Evolutionary conservation across 805 yeast species (phyloP).

Genomic region (Candida sithepensis): DNA sequence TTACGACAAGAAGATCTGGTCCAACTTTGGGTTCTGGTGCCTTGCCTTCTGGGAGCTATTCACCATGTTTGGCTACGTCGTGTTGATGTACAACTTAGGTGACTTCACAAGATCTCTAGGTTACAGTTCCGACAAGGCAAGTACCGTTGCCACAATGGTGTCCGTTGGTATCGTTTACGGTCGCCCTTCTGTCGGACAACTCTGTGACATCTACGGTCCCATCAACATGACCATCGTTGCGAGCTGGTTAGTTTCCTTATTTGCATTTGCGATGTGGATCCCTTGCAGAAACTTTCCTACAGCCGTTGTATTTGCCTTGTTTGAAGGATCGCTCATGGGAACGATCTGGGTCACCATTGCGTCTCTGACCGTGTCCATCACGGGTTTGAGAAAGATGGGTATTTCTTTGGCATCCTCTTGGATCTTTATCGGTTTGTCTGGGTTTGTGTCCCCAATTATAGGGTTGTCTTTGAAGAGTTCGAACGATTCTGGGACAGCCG

Average conservation of each 20-base stretch:
- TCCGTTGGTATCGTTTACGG: conserved; percentile 54
- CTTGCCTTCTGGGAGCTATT: conserved; percentile 39
- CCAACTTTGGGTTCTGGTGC: conserved; percentile 33
- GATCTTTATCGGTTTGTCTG: conserved; percentile 47
- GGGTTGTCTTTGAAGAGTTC: conserved; percentile 47
- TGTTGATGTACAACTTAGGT: conserved; percentile 54
- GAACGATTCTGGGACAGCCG: conserved; percentile 25
- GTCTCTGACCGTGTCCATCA: conserved; percentile 47
- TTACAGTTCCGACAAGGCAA: conserved; percentile 49
- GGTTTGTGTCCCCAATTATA: conserved; percentile 57
- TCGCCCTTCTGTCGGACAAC: conserved; percentile 51
- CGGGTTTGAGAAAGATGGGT: conserved; percentile 51
- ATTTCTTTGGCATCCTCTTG: conserved; percentile 47
- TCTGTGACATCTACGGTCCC: conserved; percentile 51
- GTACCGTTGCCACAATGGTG: conserved; percentile 57
- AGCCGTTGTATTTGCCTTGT: conserved; percentile 46
- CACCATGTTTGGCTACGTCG: conserved; percentile 59
- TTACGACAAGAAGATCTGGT: conserved; percentile 40
- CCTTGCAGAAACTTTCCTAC: conserved; percentile 58
- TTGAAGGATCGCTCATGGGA: conserved; percentile 60
- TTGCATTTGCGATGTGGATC: conserved; percentile 50
- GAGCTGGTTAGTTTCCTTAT: conserved; percentile 37
- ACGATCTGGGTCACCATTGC: conserved; percentile 54
- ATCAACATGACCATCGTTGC: conserved; percentile 40
- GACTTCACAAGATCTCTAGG: conserved; percentile 61